These are phyloP conservation scores for Xeromyces bisporus DNA, from an alignment of 495 filamentous ascomycete genomes.

Conservation along the genomic window DNA sequence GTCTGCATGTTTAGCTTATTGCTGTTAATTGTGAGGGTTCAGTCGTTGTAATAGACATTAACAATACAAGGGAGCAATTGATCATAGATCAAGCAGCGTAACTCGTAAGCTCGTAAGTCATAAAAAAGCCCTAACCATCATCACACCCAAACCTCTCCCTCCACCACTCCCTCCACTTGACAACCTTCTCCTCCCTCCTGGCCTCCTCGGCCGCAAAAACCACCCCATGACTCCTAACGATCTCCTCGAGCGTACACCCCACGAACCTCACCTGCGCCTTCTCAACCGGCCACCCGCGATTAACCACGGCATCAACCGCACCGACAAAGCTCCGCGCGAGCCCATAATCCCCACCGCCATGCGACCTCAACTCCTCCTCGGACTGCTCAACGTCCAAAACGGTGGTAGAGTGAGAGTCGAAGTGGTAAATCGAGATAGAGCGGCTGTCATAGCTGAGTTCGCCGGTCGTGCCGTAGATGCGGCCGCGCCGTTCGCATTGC, in stretches of 20 bases:
- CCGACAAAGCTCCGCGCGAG: slow-evolving; percentile 61
- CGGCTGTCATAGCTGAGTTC: slow-evolving; percentile 59
- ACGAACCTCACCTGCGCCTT: slow-evolving; percentile 61
- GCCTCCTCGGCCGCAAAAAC: slow-evolving; percentile 93
- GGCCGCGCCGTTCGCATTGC: slow-evolving; percentile 67
- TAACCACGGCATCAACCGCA: slow-evolving; percentile 68
- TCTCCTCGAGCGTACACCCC: slow-evolving; percentile 70
- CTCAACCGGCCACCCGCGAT: slow-evolving; percentile 43
- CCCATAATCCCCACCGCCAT: slow-evolving; percentile 82
- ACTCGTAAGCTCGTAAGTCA: too few species aligned
- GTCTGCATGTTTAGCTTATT: too few species aligned
- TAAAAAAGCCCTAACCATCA: not conserved
- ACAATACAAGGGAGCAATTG: too few species aligned
- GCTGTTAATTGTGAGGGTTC: too few species aligned
- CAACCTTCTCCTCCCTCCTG: slow-evolving; percentile 44
- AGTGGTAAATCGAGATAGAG: slow-evolving; percentile 26
- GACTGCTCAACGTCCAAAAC: slow-evolving; percentile 20
- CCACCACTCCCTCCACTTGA: slow-evolving; percentile 77
- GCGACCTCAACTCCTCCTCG: slow-evolving; percentile 23
- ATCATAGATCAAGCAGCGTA: too few species aligned
- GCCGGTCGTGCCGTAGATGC: slow-evolving; percentile 69
- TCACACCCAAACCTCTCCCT: slow-evolving; percentile 18
- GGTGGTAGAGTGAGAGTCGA: slow-evolving; percentile 13
- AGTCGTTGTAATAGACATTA: too few species aligned
- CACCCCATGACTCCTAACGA: slow-evolving; percentile 73